Evolutionary conservation across 2,329 filamentous ascomycete species (phyloP), one percentile per base, ranked within the genome.

Genomic region (Metarhizium robertsii): DNA sequence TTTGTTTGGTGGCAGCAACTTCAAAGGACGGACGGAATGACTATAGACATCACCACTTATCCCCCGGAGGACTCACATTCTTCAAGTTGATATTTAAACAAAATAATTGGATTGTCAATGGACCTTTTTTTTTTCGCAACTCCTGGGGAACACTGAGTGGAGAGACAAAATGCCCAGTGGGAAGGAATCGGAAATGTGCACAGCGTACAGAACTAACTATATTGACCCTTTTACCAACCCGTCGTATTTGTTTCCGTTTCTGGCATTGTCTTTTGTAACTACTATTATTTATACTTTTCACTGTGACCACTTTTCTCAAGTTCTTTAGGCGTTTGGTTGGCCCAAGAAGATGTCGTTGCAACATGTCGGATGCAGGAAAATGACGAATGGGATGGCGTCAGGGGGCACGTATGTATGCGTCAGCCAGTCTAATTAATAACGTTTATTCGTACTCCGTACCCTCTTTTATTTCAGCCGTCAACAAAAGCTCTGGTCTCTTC

Each of bases 21-120:
- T 34, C 20, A 36, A 36, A 45, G 40, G 36, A 36, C 51, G 46
- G 46, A 40, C 32, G 32, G 34, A 53, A 52, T 47, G 48, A 52
- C 25, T 30, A 58, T 60, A 59, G 55, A 60, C 57, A 60, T 58
- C 57, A 59, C 55, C 55, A 58, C 54, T 55, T 60, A 53, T 52
- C 34, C 56, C 53, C 45, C 32, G 20, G 57, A 38, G 48, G 52
- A 51, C 53, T 54, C 57, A 56, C 36, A 52, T 49, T 54, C 51
- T 38, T 53, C 48, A 42, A 50, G 51, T 48, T 36, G 25, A 36
- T 47, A 48, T 52, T 51, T 54, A 36, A 58, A 43, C 52, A 56
- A 29, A 52, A 47, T 56, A 56, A 55, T 67, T 66, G 63, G 65
- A 65, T 65, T 65, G 50, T 25, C 36, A 43, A 43, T 42, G 10